A percentile compares a stretch with the other conserved stretches of the same genome.
phyloP scores from a whole-genome alignment of 2,329 filamentous ascomycete genomes.

The Daldinia sp. region DNA sequence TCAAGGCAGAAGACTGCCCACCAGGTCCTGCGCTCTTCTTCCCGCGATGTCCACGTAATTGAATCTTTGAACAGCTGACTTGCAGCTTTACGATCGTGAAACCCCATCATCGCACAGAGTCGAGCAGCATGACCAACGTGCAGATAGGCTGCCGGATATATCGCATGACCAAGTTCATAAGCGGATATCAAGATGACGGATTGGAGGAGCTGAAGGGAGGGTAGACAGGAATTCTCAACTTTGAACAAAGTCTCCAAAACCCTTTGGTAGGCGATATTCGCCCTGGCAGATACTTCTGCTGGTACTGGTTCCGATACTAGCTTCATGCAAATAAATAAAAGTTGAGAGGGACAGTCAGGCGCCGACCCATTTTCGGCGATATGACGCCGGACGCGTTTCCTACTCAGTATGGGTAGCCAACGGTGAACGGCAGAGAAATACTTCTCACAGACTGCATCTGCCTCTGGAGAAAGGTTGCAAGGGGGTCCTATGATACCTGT shows the following conservation, averaged over 20 bases:
- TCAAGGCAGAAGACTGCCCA: slow-evolving; percentile 53
- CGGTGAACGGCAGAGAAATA: slow-evolving; percentile 44
- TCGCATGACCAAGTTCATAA: slow-evolving; percentile 54
- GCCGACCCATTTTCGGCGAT: slow-evolving; percentile 18
- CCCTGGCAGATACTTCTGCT: slow-evolving; percentile 15
- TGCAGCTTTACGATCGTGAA: slow-evolving; percentile 47
- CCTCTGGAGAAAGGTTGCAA: slow-evolving; percentile 14
- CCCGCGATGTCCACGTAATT: slow-evolving; percentile 49
- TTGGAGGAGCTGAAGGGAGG: slow-evolving; percentile 48
- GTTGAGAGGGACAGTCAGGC: slow-evolving; percentile 25
- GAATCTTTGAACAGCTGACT: slow-evolving; percentile 48
- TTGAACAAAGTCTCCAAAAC: slow-evolving; percentile 35
- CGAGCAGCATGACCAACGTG: slow-evolving; percentile 46
- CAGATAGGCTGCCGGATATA: slow-evolving; percentile 53
- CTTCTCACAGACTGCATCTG: slow-evolving; percentile 19
- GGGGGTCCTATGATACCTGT: background rate
- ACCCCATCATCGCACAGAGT: slow-evolving; percentile 45
- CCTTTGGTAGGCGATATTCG: slow-evolving; percentile 24
- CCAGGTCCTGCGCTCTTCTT: slow-evolving; percentile 53
- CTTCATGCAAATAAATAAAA: slow-evolving; percentile 47
- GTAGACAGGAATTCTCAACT: slow-evolving; percentile 44
- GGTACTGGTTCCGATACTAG: slow-evolving; percentile 38
- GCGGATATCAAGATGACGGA: slow-evolving; percentile 48
- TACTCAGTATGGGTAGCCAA: slow-evolving; percentile 47
- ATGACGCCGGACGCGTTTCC: slow-evolving; percentile 32